Conservation (phyloP, 805 yeast genomes). For the Ogataea paradorogensis region DNA sequence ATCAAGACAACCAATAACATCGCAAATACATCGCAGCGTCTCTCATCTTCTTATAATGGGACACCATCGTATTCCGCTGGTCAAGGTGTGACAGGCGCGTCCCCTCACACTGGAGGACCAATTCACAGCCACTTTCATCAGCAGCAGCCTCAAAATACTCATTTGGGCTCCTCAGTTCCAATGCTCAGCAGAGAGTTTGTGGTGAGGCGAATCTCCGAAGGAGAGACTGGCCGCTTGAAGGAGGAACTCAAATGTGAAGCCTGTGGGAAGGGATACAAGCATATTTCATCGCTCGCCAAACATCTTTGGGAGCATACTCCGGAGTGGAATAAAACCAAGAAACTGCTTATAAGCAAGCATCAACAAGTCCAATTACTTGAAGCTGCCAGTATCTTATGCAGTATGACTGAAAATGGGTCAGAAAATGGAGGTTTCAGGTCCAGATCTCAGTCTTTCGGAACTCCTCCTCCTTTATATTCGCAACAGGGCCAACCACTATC, state of each 20-base stretch:
- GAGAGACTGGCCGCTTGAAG: slow-evolving; percentile 79
- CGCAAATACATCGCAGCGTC: slow-evolving; percentile 3
- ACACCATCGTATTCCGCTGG: slow-evolving; percentile 15
- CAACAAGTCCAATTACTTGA: slow-evolving; percentile 83
- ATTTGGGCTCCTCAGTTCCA: slow-evolving; percentile 20
- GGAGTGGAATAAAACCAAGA: slow-evolving; percentile 86
- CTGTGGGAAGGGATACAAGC: slow-evolving; percentile 89
- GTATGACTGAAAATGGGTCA: slow-evolving; percentile 52
- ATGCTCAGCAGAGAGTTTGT: slow-evolving; percentile 64
- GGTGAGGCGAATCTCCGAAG: slow-evolving; percentile 79
- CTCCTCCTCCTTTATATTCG: slow-evolving; percentile 16
- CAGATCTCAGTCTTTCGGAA: slow-evolving; percentile 19
- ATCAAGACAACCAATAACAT: slow-evolving; percentile 14
- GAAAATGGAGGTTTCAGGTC: slow-evolving; percentile 17
- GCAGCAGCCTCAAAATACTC: slow-evolving; percentile 29
- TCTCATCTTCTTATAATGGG: slow-evolving; percentile 13
- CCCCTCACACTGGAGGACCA: slow-evolving; percentile 27
- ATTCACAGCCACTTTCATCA: slow-evolving; percentile 23
- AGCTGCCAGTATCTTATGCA: slow-evolving; percentile 73
- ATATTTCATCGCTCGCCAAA: slow-evolving; percentile 81
- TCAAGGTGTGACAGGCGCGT: slow-evolving; percentile 3
- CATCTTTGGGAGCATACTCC: slow-evolving; percentile 95
- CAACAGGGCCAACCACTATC: slow-evolving; percentile 12
- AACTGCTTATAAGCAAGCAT: slow-evolving; percentile 76
- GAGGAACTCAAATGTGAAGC: slow-evolving; percentile 87